These are phyloP conservation scores for Cladorrhinum sp. DNA, from an alignment of 2,329 filamentous ascomycete genomes.

Conservation along the genomic window DNA sequence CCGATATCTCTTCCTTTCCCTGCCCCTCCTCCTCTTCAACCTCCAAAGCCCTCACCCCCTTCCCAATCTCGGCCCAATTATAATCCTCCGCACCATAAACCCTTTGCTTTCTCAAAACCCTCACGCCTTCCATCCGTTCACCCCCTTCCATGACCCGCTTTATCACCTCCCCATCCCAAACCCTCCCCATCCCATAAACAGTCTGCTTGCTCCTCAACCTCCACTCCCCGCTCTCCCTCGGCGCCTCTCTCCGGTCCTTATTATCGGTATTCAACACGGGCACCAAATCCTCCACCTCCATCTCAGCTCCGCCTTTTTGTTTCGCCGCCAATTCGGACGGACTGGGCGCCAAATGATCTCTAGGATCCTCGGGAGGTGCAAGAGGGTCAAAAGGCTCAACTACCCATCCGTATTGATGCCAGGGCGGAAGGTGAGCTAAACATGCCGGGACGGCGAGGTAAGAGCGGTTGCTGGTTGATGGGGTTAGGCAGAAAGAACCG, in stretches of 20 bases:
- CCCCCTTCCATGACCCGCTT: neutral
- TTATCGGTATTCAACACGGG: slow-evolving; percentile 21
- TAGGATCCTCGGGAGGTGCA: slow-evolving; percentile 1
- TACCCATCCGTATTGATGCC: slow-evolving; percentile 22
- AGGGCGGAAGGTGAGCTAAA: slow-evolving; percentile 17
- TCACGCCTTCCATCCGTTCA: slow-evolving; percentile 4
- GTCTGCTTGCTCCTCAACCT: slow-evolving; percentile 14
- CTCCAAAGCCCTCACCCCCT: neutral
- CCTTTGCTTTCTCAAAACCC: slow-evolving; percentile 21
- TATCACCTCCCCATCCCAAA: neutral
- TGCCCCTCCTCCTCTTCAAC: neutral
- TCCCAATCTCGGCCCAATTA: slow-evolving; percentile 12
- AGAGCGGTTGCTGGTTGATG: slow-evolving; percentile 14
- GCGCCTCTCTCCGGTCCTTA: slow-evolving; percentile 12
- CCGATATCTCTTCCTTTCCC: too few species aligned
- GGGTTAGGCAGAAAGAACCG: slow-evolving; percentile 11
- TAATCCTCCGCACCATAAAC: slow-evolving; percentile 26
- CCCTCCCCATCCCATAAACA: slow-evolving; percentile 13
- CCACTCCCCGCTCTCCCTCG: slow-evolving; percentile 11
- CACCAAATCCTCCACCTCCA: slow-evolving; percentile 10
- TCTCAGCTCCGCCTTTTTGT: neutral
- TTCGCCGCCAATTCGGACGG: neutral
- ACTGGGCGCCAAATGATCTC: slow-evolving; percentile 9
- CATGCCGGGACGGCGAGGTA: slow-evolving; percentile 22
- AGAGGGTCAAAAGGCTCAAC: slow-evolving; percentile 25